These are phyloP conservation scores for Chloromonas sp. DNA, from an alignment of 163 green algal species.

Conservation along the genomic window DNA sequence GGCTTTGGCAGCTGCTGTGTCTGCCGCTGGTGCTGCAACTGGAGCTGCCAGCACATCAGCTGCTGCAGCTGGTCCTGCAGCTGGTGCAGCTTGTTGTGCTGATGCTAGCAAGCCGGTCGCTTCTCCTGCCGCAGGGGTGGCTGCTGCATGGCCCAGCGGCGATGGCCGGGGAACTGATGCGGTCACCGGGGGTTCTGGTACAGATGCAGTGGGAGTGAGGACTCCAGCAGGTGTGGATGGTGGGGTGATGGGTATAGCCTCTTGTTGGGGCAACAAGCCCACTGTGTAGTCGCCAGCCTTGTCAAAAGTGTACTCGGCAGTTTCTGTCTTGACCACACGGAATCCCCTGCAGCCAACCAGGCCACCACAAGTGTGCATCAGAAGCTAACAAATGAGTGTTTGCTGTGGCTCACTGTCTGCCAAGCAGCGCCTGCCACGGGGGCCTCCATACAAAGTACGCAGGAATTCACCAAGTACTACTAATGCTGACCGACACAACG, in stretches of 20 bases:
- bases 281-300: constrained; percentile 16
- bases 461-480: no score
- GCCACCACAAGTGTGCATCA: neutral
- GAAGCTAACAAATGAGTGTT: neutral
- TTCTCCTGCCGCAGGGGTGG: neutral
- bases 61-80: neutral
- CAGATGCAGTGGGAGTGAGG: neutral
- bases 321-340: constrained; percentile 20
- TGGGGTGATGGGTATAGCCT: neutral
- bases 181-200: neutral
- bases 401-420: no score
- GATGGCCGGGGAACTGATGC: neutral
- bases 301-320: constrained; percentile 39
- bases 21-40: neutral
- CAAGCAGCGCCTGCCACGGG: no score
- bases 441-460: no score
- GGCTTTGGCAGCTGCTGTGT: neutral
- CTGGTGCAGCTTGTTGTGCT: neutral
- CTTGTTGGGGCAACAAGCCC: neutral
- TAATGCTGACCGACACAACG: no score
- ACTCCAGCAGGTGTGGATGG: neutral
- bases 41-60: neutral
- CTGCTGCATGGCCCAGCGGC: neutral
- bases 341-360: neutral
- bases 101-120: neutral